A percentile compares a stretch with the other conserved stretches of the same genome.
These are phyloP conservation scores for Craterostigma plantagineum DNA, from an alignment of 257 asterid genomes.

Conservation along the genomic window DNA sequence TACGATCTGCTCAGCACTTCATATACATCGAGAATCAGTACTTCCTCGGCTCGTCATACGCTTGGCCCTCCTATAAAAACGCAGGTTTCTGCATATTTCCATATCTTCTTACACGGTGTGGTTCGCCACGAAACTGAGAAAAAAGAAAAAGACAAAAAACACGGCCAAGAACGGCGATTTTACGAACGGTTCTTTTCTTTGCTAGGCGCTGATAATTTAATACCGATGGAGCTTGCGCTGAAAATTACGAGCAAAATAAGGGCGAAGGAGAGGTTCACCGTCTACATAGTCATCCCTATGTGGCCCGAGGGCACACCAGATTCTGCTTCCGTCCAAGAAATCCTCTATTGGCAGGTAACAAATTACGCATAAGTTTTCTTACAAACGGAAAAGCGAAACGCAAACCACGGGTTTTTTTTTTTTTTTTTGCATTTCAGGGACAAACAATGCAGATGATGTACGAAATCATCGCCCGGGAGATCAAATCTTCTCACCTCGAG, in stretches of 20 bases:
- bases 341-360: constrained; percentile 7
- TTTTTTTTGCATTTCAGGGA: too few relatives aligned
- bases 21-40: constrained; percentile 5
- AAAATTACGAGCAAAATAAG: constrained; percentile 6
- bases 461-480: constrained; percentile 5
- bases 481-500: not conserved
- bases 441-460: constrained; percentile 10
- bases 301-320: constrained; percentile 8
- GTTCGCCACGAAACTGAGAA: not conserved
- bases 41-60: constrained; percentile 4
- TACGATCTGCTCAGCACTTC: constrained; percentile 6
- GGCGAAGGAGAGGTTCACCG: constrained; percentile 7
- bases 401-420: not conserved
- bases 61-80: constrained; percentile 5
- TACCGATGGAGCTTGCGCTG: constrained; percentile 6
- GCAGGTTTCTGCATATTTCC: not conserved
- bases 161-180: too few relatives aligned
- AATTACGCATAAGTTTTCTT: not conserved
- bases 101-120: not conserved
- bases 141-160: too few relatives aligned
- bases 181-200: not conserved
- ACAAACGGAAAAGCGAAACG: not conserved
- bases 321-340: constrained; percentile 7
- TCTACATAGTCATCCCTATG: constrained; percentile 7
- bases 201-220: constrained; percentile 7